Evolutionary conservation across 768 basidiomycete species (phyloP).

Genomic region (Epithele typhae): DNA sequence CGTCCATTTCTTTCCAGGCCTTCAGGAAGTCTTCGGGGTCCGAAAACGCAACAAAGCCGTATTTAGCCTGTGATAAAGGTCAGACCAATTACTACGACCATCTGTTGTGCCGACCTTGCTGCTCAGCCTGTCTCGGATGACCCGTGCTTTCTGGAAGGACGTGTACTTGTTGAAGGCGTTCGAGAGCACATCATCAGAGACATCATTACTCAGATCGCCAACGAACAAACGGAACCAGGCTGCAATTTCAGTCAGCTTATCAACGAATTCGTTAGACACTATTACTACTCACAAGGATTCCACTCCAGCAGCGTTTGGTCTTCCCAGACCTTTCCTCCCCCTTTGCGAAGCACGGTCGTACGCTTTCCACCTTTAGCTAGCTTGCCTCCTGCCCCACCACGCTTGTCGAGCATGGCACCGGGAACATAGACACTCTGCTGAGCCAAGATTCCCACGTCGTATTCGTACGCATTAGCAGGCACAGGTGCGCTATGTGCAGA

Average conservation of each 20-base stretch:
- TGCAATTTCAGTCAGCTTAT: no score
- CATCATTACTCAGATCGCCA: slow-evolving; percentile 96
- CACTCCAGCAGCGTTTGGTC: slow-evolving; percentile 96
- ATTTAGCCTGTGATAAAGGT: slow-evolving; percentile 83
- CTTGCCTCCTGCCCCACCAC: slow-evolving; percentile 81
- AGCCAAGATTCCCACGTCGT: slow-evolving; percentile 86
- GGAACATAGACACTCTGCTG: slow-evolving; percentile 93
- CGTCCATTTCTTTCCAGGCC: slow-evolving; percentile 99
- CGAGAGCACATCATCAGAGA: slow-evolving; percentile 90
- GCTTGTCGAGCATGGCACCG: slow-evolving; percentile 86
- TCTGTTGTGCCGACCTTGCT: slow-evolving; percentile 80
- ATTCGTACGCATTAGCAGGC: slow-evolving; percentile 88
- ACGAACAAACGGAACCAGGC: slow-evolving; percentile 98
- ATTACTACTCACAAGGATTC: slow-evolving; percentile 76
- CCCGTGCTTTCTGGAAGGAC: slow-evolving; percentile 92
- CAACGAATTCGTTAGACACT: slow-evolving; percentile 5
- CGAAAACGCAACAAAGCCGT: slow-evolving; percentile 95
- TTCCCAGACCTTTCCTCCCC: slow-evolving; percentile 97
- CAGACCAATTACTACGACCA: no score
- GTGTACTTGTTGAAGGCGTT: slow-evolving; percentile 93
- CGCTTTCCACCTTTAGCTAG: slow-evolving; percentile 88
- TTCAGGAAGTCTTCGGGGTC: slow-evolving; percentile 98
- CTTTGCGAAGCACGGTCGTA: slow-evolving; percentile 91
- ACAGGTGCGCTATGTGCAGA: slow-evolving; percentile 73
- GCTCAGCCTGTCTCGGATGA: slow-evolving; percentile 91